Evolutionary conservation across 345 rosid genomes (phyloP), one percentile per base, ranked within the genome.

Genomic region (Pugionium dolabratum): DNA sequence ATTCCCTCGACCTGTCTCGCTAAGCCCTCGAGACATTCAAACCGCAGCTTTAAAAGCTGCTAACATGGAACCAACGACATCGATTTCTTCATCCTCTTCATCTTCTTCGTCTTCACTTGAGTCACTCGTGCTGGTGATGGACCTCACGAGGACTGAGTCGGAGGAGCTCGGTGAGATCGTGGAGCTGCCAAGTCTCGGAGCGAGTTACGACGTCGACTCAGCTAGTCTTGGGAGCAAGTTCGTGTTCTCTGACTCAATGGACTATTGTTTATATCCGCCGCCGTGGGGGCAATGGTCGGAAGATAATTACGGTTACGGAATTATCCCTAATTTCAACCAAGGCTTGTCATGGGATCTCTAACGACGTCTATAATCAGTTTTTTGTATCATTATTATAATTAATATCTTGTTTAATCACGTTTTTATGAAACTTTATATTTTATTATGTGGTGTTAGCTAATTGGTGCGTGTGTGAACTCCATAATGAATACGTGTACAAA

Each of bases 31-130:
- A 4, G 98, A 92, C 39, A 82, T 89, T 11, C 98, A 92, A 66
- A 91, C 89, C 0, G 98, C 98, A 0, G 98, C 98, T n/a, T 75
- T 87, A 7, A 85, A 83, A 69, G 98, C 98, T 0, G 96, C 98
- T 8, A 86, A 79, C 31, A 92, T 87, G 98, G 80, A 78, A 26
- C 69, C 81, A 2, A 68, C 79, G 0, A 54, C 87, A 32, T 47
- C 64, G 47, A n/a, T 31, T 26, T 50, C 69, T 5, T 59, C 73
- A 3, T 53, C 67, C 0, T 45, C 68, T 1, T 45, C 68, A 1
- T 46, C 69, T 5, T 66, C 75, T 10, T 45, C 77, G 5, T 64
- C 75, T 44, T 62, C 70, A 4, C 54, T 81, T 34, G 83, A 86
- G 11, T 80, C 88, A 3, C 59, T 80, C 18, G 86, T 84, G 7